Evolutionary conservation across 176 grass and related monocot species (phyloP), one percentile per base, ranked within the genome.

Genomic region (Oropetium thomaeum): DNA sequence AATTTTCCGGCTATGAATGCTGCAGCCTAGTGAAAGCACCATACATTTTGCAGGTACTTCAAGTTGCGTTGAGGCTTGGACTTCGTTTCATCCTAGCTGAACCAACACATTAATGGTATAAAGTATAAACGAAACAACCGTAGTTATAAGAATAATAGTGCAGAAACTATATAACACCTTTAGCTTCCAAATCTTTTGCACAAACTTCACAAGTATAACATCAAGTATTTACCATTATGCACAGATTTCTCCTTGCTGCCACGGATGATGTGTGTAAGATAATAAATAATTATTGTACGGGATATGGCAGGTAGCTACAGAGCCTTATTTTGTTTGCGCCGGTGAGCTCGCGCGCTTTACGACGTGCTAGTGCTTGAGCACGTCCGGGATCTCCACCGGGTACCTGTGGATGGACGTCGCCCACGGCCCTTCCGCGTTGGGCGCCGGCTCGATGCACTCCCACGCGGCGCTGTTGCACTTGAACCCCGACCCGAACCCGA

Each of bases 381-480:
- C 78, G 39, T 86, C 91, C 1, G 91, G 91, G 40, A 94, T 82
- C 45, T 80, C 13, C 15, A 85, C 84, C 0, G 84, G 91, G 12
- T 93, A 93, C 23, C 73, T 82, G 76, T 87, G 70, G 81, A 90
- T 82, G 1, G 63, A 82, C 1, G 61, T 42, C 0, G 78, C 82
- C 87, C 87, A 93, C 0, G 91, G 87, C 27, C 81, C 87, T 13
- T 90, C 71, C 0, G 85, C 80, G 40, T 67, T 44, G 19, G 29
- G 8, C 3, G 88, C 43, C 0, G 90, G 79, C 72, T 14, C 5
- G 44, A 96, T 67, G 69, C 89, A 90, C 84, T 88, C 88, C 93
- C 93, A 97, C 10, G 87, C 87, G 2, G 90, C 90, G 58, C 93
- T 97, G 82, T 97, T 97, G 87, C 93, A 97, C 84, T 97, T 97